phyloP scores from a whole-genome alignment of 306 rosid genomes.

The Rosa lucieae region DNA sequence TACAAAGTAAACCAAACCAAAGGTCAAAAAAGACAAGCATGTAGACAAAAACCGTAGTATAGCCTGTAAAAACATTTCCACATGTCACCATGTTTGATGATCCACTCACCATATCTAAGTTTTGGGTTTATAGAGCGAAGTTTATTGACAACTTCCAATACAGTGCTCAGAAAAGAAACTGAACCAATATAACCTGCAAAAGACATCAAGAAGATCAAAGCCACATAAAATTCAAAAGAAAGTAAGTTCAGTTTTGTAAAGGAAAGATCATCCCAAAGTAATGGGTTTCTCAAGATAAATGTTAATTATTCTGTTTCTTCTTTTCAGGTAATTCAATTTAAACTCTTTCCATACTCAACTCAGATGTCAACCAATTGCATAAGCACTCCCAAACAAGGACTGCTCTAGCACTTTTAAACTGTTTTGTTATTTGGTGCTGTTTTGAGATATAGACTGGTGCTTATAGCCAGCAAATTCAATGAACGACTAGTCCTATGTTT shows the following conservation, averaged over 20 bases:
- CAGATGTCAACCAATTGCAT: not conserved
- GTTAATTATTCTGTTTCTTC: not conserved
- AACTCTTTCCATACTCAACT: not conserved
- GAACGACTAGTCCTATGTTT: not conserved
- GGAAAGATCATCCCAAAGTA: no score
- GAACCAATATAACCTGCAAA: conserved; percentile 82
- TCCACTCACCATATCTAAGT: conserved; percentile 58
- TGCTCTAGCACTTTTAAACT: not conserved
- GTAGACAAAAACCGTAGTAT: not conserved
- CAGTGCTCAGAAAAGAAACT: conserved; percentile 65
- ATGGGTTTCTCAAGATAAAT: not conserved
- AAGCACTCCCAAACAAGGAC: not conserved
- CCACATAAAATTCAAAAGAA: conserved; percentile 8
- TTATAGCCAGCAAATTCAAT: not conserved
- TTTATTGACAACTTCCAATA: conserved; percentile 69
- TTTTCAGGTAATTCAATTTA: not conserved
- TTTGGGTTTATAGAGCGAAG: conserved; percentile 71
- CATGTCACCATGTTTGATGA: not conserved
- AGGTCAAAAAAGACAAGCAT: not conserved
- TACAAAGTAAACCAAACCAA: not conserved
- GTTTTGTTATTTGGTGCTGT: not conserved
- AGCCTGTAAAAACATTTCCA: not conserved
- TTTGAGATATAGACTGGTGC: not conserved
- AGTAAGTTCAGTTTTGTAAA: not conserved
- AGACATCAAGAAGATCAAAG: conserved; percentile 13